Base-by-base conservation (phyloP, 805 yeast genomes). In the Starmerella kuoi region DNA sequence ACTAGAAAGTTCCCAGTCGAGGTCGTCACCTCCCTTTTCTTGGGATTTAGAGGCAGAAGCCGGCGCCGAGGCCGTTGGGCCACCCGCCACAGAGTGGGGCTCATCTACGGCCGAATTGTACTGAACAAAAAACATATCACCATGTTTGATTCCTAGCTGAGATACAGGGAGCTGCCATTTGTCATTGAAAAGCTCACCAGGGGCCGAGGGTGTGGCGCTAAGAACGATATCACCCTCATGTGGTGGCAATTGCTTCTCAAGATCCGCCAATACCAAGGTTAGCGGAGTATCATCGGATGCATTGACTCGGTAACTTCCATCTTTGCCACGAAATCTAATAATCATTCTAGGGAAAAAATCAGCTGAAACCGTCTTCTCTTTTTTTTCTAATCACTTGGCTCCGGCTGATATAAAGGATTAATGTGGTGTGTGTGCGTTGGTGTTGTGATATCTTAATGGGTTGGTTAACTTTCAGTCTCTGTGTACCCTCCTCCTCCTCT, bases 241-340 rank as follows among this genome's bases (percentile, higher is more conserved):
- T 24, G 54, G 49, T 18, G 62, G 60, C 6, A 72, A 65, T 35
- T 67, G 57, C 37, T 59, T 54, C 24, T 45, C 43, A 15, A 45
- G 56, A 28, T 44, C 22, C 22, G 51, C 69, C 21, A 76, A 49
- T 1, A 73, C 72, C 0, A 52, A 50, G 3, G 60, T 55, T 46
- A 82, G 74, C 7, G 63, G 63, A 18, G 66, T 67, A 1, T 52
- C 37, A 3, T 65, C 61, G 21, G 73, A 74, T 23, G 72, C 74
- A 21, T 64, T 58, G 27, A 82, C 70, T 41, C 97, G 71, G 57
- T 74, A 75, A 72, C 76, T 79, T 7, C 97, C 97, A 51, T 82
- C 81, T 55, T 74, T 83, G 23, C 91, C 69, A 55, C 95, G 72
- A 61, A 91, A 84, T 55, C 98, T 68, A 19, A 81, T 63, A 51